Base-by-base conservation (phyloP, 1,284 basidiomycete species). In the Malassezia japonica region DNA sequence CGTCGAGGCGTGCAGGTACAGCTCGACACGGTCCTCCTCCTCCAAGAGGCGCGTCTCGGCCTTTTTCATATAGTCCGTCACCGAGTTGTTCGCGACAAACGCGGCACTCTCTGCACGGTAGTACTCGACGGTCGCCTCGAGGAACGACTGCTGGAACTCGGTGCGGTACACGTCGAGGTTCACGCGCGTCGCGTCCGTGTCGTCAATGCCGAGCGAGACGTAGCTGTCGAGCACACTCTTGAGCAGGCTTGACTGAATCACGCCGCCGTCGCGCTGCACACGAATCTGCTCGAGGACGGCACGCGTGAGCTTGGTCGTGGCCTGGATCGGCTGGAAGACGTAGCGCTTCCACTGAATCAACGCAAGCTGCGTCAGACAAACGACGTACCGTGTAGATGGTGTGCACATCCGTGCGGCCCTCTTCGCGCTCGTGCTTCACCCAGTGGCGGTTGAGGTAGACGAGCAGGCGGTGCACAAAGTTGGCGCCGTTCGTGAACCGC, bases 401-500 rank as follows among this genome's bases (percentile, higher is more conserved):
- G 75, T 94, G 95, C 35, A 96, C 85, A 45, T 86, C 85, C 76
- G 91, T 96, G 67, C 89, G 81, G 5, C 94, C 94, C 73, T 99
- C 92, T 66, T 98, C 94, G 72, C 92, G 85, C 74, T 98, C 91
- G 38, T 92, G 82, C 77, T 94, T 95, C 42, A 99, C 91, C 94
- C 94, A 99, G 76, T 96, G 90, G 53, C 92, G 86, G 74, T 98
- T 96, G 55, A 96, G 82, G 75, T 96, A 96, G 18, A 87, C 86
- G 78, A 96, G 96, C 35, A 98, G 77, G 16, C 68, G 61, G 50
- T 70, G 65, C 70, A 98, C 85, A 74, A 91, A 96, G 74, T 87
- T 89, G 8, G 92, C 90, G 52, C 92, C 92, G 0, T 84, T 89
- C 0, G 92, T 98, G 76, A 95, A 98, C 35, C 89, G 81, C 69